Conservation (phyloP, 2,329 filamentous ascomycete genomes). For the Epichloe gansuensis region DNA sequence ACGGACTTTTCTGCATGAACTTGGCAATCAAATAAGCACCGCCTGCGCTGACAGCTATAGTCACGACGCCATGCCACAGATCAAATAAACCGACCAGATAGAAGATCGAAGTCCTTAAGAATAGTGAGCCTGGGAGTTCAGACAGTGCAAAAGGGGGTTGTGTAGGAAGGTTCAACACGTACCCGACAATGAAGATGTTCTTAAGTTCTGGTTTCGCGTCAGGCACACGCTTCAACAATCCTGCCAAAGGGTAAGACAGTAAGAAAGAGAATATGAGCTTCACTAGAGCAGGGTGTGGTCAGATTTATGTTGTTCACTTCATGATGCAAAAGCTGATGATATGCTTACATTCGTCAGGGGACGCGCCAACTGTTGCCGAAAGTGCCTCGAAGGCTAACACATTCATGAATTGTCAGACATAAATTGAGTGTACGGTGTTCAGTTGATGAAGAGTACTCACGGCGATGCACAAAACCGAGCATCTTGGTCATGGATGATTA, state of each 20-base stretch:
- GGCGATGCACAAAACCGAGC: slow-evolving; percentile 12
- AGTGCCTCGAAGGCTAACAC: slow-evolving; percentile 22
- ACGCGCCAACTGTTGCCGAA: slow-evolving; percentile 19
- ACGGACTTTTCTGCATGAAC: slow-evolving; percentile 63
- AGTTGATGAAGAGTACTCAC: slow-evolving; percentile 8
- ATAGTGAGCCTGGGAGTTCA: background rate
- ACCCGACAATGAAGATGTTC: slow-evolving; percentile 77
- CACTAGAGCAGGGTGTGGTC: slow-evolving; percentile 39
- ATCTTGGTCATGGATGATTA: slow-evolving; percentile 4
- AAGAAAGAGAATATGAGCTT: slow-evolving; percentile 89
- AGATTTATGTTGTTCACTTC: background rate
- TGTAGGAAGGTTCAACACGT: slow-evolving; percentile 9
- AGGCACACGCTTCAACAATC: slow-evolving; percentile 75
- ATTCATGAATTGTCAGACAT: background rate
- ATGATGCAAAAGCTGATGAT: background rate
- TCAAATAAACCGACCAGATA: slow-evolving; percentile 90
- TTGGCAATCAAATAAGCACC: slow-evolving; percentile 75
- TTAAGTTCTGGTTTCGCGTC: slow-evolving; percentile 74
- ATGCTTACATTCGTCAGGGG: slow-evolving; percentile 25
- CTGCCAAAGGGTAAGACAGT: slow-evolving; percentile 83
- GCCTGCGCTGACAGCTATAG: slow-evolving; percentile 64
- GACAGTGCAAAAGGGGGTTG: background rate
- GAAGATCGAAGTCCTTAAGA: slow-evolving; percentile 60
- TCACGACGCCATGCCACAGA: slow-evolving; percentile 73
- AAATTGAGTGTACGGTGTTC: background rate